phyloP scores from a whole-genome alignment of 306 rosid genomes.

The Rosa rugosa region DNA sequence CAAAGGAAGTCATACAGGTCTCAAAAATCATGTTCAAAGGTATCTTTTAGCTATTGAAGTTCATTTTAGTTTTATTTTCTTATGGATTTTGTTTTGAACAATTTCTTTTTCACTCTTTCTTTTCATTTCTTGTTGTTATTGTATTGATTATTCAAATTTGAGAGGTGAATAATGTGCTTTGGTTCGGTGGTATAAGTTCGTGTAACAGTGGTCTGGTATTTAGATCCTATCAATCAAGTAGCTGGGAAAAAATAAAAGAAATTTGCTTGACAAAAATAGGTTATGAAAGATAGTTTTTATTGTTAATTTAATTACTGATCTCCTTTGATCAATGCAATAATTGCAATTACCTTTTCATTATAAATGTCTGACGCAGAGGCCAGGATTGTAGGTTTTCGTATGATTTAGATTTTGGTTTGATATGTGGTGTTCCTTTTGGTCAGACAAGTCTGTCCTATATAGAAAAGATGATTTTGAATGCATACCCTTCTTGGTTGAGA shows the following conservation, averaged over 20 bases:
- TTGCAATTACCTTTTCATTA: not conserved
- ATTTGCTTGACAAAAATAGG: slow-evolving; percentile 1
- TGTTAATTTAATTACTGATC: not conserved
- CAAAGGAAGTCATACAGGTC: slow-evolving; percentile 86
- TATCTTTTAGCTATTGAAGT: slow-evolving; percentile 33
- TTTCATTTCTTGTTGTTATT: not conserved
- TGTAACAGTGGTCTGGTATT: not conserved
- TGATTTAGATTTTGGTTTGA: not conserved
- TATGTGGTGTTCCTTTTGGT: not conserved
- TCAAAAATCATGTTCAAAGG: slow-evolving; percentile 92
- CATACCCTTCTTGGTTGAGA: not conserved
- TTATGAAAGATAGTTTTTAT: not conserved
- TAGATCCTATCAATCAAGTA: not conserved
- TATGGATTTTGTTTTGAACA: not conserved
- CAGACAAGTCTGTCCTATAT: not conserved
- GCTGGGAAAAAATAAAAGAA: not conserved
- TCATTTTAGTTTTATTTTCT: slow-evolving; percentile 13
- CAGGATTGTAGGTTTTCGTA: not conserved
- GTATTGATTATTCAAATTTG: not conserved
- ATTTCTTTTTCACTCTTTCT: not conserved
- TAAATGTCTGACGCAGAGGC: not conserved
- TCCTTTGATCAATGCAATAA: not conserved
- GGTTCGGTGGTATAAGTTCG: slow-evolving; percentile 5
- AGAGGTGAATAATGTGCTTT: not conserved
- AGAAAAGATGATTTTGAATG: not conserved